Percentiles rank a stretch among this genome's conserved stretches.
phyloP scores from a whole-genome alignment of 192 early-diverging fungal genomes.

The Thoreauomyces humboldtii region DNA sequence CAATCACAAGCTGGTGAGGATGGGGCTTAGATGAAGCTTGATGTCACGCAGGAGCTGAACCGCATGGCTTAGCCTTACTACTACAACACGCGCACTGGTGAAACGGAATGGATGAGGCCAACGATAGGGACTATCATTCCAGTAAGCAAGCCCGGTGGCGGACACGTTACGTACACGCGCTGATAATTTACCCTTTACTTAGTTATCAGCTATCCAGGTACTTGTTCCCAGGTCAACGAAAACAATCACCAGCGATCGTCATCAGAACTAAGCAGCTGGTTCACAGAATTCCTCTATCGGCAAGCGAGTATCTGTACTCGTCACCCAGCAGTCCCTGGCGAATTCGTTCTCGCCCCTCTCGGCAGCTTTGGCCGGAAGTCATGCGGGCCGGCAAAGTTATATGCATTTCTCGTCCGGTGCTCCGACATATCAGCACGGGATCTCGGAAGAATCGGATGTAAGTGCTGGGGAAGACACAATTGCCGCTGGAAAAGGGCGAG shows the following conservation, averaged over 20 bases:
- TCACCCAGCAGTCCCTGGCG: constrained; percentile 26
- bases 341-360: constrained; percentile 9
- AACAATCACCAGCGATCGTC: too few species aligned
- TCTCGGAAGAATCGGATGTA: too few species aligned
- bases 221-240: too few species aligned
- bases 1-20: constrained; percentile 58
- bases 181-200: too few species aligned
- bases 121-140: constrained; percentile 69
- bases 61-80: constrained; percentile 84
- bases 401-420: constrained; percentile 1
- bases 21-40: too few species aligned
- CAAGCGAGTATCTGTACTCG: constrained; percentile 67
- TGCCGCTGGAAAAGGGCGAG: too few species aligned
- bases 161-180: too few species aligned
- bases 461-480: too few species aligned
- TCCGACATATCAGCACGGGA: background rate
- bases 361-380: background rate
- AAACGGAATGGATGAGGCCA: constrained; percentile 88
- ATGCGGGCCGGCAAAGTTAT: background rate
- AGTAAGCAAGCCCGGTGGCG: too few species aligned
- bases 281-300: constrained; percentile 70
- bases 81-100: constrained; percentile 82
- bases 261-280: too few species aligned
- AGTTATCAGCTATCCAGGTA: too few species aligned
- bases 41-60: too few species aligned